These are phyloP conservation scores for Acanthochlamys bracteata DNA, from an alignment of 106 monocot species.

Conservation along the genomic window DNA sequence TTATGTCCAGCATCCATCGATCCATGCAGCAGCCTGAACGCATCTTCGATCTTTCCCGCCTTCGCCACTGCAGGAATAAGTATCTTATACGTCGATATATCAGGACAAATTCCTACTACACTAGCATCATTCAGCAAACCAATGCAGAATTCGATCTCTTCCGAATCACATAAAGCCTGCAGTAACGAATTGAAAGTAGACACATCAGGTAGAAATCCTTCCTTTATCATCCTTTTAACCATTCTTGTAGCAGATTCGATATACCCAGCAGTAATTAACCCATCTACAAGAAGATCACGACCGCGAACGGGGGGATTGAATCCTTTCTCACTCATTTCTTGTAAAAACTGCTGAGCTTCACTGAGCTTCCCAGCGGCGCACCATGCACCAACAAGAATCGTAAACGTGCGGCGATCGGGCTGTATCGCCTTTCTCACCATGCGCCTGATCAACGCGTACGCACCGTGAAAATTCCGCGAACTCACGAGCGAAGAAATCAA, in stretches of 20 bases:
- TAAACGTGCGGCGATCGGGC: slow-evolving; percentile 57
- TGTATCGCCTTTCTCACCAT: slow-evolving; percentile 65
- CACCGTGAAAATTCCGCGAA: slow-evolving; percentile 50
- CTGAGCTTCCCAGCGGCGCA: slow-evolving; percentile 77
- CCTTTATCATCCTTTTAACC: slow-evolving; percentile 75
- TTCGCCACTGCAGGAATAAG: slow-evolving; percentile 70
- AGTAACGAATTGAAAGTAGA: slow-evolving; percentile 69
- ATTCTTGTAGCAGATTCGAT: slow-evolving; percentile 75
- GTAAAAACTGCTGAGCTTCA: slow-evolving; percentile 81
- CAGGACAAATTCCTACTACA: slow-evolving; percentile 55
- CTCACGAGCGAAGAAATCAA: slow-evolving; percentile 56
- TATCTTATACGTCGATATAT: slow-evolving; percentile 76
- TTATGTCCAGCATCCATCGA: slow-evolving; percentile 64
- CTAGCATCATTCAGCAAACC: slow-evolving; percentile 46
- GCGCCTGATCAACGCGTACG: slow-evolving; percentile 72
- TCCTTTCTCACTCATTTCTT: slow-evolving; percentile 73
- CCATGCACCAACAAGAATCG: slow-evolving; percentile 76
- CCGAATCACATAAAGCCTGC: slow-evolving; percentile 51
- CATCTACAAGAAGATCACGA: slow-evolving; percentile 77
- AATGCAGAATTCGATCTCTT: slow-evolving; percentile 57
- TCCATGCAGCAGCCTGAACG: slow-evolving; percentile 50
- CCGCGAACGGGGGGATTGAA: slow-evolving; percentile 72
- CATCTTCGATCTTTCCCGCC: slow-evolving; percentile 62
- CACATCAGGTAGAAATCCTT: slow-evolving; percentile 78
- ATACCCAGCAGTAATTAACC: slow-evolving; percentile 72